phyloP scores from a whole-genome alignment of 1,139 yeast genomes.

The Candida smagusa region DNA sequence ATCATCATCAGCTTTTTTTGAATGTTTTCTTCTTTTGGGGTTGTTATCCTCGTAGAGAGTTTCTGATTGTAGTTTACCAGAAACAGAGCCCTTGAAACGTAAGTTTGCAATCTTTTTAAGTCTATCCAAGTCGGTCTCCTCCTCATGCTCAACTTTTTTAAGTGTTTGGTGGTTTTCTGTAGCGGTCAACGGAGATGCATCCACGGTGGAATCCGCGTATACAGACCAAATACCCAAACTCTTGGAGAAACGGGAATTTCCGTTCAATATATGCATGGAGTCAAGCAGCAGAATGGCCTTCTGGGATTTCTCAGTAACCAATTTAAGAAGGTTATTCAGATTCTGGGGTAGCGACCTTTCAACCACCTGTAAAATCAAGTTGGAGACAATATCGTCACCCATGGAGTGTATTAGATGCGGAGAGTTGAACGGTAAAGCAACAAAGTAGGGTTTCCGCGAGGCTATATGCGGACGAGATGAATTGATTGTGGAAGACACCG shows the following conservation, averaged over 20 bases:
- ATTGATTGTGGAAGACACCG: slow-evolving; percentile 15
- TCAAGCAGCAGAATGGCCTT: slow-evolving; percentile 53
- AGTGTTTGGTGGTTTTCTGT: slow-evolving; percentile 27
- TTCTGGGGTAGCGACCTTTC: slow-evolving; percentile 49
- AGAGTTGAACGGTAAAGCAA: slow-evolving; percentile 67
- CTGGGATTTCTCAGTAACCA: slow-evolving; percentile 28
- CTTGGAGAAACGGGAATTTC: slow-evolving; percentile 56
- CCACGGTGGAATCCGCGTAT: slow-evolving; percentile 65
- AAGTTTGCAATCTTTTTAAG: slow-evolving; percentile 45
- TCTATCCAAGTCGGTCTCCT: slow-evolving; percentile 11
- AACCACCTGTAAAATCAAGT: slow-evolving; percentile 57
- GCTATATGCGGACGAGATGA: slow-evolving; percentile 36
- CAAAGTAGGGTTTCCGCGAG: slow-evolving; percentile 58
- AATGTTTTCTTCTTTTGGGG: slow-evolving; percentile 6
- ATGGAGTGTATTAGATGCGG: slow-evolving; percentile 64
- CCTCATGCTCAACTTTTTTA: slow-evolving; percentile 3
- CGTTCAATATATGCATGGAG: slow-evolving; percentile 54
- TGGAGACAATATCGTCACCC: slow-evolving; percentile 43
- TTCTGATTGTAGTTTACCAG: slow-evolving; percentile 30
- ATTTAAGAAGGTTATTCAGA: slow-evolving; percentile 25
- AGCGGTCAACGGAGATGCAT: slow-evolving; percentile 55
- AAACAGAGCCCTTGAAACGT: slow-evolving; percentile 53
- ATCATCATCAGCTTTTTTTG: slow-evolving; percentile 14
- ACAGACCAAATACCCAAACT: slow-evolving; percentile 69
- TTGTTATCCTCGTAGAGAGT: slow-evolving; percentile 35